Evolutionary conservation across 768 basidiomycete genomes (phyloP), one percentile per base, ranked within the genome.

Genomic region (Paxillus ammoniavirescens): DNA sequence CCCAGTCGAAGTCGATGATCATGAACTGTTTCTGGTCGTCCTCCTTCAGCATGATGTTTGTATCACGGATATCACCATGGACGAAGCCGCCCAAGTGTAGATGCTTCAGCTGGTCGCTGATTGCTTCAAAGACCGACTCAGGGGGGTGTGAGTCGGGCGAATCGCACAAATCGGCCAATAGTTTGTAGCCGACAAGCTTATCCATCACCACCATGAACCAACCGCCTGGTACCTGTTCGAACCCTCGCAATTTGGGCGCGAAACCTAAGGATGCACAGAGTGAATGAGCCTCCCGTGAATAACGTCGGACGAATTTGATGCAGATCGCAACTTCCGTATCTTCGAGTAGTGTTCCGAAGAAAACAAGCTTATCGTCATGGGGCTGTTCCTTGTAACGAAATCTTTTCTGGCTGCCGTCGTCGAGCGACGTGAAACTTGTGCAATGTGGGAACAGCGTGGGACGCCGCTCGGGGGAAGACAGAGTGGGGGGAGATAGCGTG

Each of bases 131-230:
- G 9, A 41, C 37, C n/a, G 9, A 43, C 14, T 6, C 8, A 10
- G 49, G 18, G 1, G 10, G 12, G 31, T 13, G 21, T 21, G 21
- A 36, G 1, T 5, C 13, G 31, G 28, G 14, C 21, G 21, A 21
- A 5, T 12, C 5, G 14, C 8, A 12, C 9, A 33, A 10, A 7
- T 33, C 14, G 41, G 14, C 12, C 28, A 36, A n/a, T 18, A 23
- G 9, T 8, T 43, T 14, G 37, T 36, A 43, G n/a, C 53, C 52
- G 21, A 42, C 47, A 14, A 68, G 42, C 49, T 48, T 52, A 17
- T 72, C 69, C 71, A 74, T 73, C 21, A 71, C 61, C 0, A 72
- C 69, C 67, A 71, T 67, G 49, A 21, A 65, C 66, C 65, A 68
- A 26, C 68, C 66, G 21, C 68, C 72, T 36, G 62, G 49, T 9